phyloP scores from a whole-genome alignment of 2,329 filamentous ascomycete species.

The Paecilomyces sp. region DNA sequence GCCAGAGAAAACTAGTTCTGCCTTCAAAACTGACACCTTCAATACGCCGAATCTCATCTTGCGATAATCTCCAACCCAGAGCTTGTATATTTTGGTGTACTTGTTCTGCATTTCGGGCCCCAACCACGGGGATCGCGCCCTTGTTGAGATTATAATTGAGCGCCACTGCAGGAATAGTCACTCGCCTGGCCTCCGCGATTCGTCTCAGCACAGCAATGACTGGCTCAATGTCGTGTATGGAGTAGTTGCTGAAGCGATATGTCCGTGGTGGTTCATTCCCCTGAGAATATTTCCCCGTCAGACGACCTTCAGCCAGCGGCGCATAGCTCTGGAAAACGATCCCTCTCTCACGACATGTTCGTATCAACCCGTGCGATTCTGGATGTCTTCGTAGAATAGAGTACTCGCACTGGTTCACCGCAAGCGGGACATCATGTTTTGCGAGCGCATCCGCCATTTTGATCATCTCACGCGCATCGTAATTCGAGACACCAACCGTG shows the following conservation, averaged over 20 bases:
- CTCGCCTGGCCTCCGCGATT: constrained; percentile 28
- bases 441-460: constrained; percentile 35
- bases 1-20: constrained; percentile 32
- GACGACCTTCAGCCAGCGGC: constrained; percentile 32
- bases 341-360: constrained; percentile 31
- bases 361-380: constrained; percentile 32
- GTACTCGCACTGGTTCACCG: constrained; percentile 41
- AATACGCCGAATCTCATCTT: constrained; percentile 35
- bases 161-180: constrained; percentile 32
- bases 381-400: constrained; percentile 36
- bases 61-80: constrained; percentile 35
- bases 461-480: constrained; percentile 35
- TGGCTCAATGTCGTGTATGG: constrained; percentile 37
- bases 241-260: constrained; percentile 36
- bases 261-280: constrained; percentile 30
- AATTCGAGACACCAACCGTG: constrained; percentile 40
- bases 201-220: constrained; percentile 26
- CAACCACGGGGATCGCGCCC: constrained; percentile 37
- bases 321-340: constrained; percentile 39
- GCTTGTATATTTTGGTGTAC: constrained; percentile 32
- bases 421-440: constrained; percentile 31
- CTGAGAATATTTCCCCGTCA: constrained; percentile 34
- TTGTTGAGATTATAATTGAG: constrained; percentile 41
- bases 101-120: constrained; percentile 35
- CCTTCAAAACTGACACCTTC: constrained; percentile 36